These are phyloP conservation scores for Naganishia randhawae DNA, from an alignment of 768 basidiomycete genomes.

Conservation along the genomic window DNA sequence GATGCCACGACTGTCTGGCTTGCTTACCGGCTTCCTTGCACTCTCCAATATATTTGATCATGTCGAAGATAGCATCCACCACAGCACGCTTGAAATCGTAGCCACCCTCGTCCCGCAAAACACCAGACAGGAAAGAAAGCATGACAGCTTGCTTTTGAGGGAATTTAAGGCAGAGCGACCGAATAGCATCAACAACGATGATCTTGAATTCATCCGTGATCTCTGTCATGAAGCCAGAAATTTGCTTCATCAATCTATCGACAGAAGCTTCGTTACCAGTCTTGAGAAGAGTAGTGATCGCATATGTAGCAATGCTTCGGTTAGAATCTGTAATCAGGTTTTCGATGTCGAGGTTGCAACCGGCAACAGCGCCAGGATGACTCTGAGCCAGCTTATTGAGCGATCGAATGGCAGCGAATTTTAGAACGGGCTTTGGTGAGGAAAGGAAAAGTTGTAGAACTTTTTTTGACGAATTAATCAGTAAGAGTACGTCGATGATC, in stretches of 20 bases:
- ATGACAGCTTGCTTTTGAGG: slow-evolving; percentile 93
- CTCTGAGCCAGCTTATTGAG: slow-evolving; percentile 81
- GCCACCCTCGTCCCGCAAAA: slow-evolving; percentile 94
- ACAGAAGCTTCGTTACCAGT: slow-evolving; percentile 99
- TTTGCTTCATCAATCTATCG: slow-evolving; percentile 98
- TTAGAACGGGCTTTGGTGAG: slow-evolving; percentile 88
- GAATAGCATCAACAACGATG: slow-evolving; percentile 97
- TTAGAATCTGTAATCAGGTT: slow-evolving; percentile 92
- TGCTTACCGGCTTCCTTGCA: slow-evolving; percentile 76
- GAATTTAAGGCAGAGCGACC: slow-evolving; percentile 97
- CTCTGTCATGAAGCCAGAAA: slow-evolving; percentile 96
- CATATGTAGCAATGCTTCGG: slow-evolving; percentile 94
- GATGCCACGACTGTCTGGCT: no score
- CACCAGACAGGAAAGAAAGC: slow-evolving; percentile 94
- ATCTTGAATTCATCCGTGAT: slow-evolving; percentile 99
- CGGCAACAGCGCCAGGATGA: slow-evolving; percentile 79
- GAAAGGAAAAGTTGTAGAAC: slow-evolving; percentile 94
- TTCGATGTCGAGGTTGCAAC: slow-evolving; percentile 94
- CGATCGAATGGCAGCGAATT: slow-evolving; percentile 95
- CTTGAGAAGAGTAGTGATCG: slow-evolving; percentile 97
- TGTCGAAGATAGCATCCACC: slow-evolving; percentile 99
- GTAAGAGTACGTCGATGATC: neutral
- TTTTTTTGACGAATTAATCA: slow-evolving; percentile 45
- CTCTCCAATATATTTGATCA: slow-evolving; percentile 96
- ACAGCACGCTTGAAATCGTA: slow-evolving; percentile 99